Percentiles rank a stretch among this genome's conserved stretches.
These are phyloP conservation scores for Cyclostephanos tholiformis DNA, from an alignment of 108 stramenopile genomes.

Conservation along the genomic window DNA sequence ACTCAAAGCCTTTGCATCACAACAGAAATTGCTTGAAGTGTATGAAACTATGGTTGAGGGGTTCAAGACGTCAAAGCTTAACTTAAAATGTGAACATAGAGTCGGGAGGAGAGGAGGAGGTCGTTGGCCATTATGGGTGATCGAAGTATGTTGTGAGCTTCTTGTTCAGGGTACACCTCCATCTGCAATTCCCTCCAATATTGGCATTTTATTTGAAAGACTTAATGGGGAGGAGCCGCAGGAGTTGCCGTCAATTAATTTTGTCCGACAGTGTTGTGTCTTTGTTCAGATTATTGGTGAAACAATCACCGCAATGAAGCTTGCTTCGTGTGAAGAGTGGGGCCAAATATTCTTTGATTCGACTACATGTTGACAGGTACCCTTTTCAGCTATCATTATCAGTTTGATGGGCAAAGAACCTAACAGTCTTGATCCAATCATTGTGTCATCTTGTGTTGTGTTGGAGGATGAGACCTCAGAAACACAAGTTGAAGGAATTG, in stretches of 20 bases:
- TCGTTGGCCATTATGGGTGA: not conserved
- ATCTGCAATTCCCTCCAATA: too few relatives aligned
- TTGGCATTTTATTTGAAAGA: not conserved
- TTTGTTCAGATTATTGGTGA: too few relatives aligned
- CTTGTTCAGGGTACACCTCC: too few relatives aligned
- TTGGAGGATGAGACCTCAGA: slow-evolving; percentile 13
- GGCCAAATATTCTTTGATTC: slow-evolving; percentile 1
- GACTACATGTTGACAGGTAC: not conserved
- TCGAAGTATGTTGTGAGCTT: not conserved
- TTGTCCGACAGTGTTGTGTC: too few relatives aligned
- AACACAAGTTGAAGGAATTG: not conserved
- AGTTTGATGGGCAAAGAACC: not conserved
- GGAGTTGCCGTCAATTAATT: not conserved
- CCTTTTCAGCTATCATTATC: not conserved
- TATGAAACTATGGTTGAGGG: too few relatives aligned
- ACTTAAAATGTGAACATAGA: not conserved
- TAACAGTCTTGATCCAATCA: not conserved
- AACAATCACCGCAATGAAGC: too few relatives aligned
- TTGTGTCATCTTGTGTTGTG: not conserved
- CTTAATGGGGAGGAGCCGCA: not conserved
- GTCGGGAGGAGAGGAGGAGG: not conserved
- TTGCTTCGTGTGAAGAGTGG: not conserved
- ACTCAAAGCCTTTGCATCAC: too few relatives aligned
- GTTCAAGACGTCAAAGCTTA: not conserved
- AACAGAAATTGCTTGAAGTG: too few relatives aligned